Percentiles rank a stretch among this genome's conserved stretches.
These are phyloP conservation scores for Rhizopus arrhizus DNA, from an alignment of 371 early-diverging fungal genomes.

Conservation along the genomic window DNA sequence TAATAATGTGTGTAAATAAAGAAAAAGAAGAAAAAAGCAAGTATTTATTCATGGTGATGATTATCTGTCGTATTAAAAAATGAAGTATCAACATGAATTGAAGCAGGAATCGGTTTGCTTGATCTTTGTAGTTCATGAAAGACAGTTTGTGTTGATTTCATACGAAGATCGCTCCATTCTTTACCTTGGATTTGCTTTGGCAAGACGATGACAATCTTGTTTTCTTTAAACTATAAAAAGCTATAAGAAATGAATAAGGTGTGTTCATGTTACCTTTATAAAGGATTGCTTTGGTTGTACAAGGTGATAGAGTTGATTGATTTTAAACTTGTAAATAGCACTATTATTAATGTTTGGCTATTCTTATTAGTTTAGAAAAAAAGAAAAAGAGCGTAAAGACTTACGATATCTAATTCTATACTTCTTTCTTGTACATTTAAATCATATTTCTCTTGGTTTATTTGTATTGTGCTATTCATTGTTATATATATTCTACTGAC, in stretches of 20 bases:
- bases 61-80: neutral
- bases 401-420: slow-evolving; percentile 18
- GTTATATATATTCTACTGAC: slow-evolving; percentile 13
- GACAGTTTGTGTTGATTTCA: slow-evolving; percentile 13
- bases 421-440: slow-evolving; percentile 10
- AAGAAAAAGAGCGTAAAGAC: neutral
- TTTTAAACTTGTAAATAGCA: slow-evolving; percentile 16
- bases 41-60: neutral
- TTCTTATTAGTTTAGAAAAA: neutral
- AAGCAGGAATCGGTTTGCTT: neutral
- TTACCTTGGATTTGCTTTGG: slow-evolving; percentile 3
- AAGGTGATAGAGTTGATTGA: slow-evolving; percentile 15
- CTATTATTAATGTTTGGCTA: slow-evolving; percentile 9
- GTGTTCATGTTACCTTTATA: slow-evolving; percentile 4
- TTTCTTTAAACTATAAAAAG: slow-evolving; percentile 9
- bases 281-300: slow-evolving; percentile 1
- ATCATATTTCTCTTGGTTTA: neutral
- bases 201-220: slow-evolving; percentile 12
- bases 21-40: too few species aligned
- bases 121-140: slow-evolving; percentile 11
- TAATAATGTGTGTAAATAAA: too few species aligned
- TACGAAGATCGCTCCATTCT: slow-evolving; percentile 13
- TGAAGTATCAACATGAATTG: neutral
- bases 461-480: neutral
- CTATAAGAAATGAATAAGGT: neutral